Percentiles rank a stretch among this genome's conserved stretches.
Conservation (phyloP, 352 stramenopile species). For the Pythium chondricola region DNA sequence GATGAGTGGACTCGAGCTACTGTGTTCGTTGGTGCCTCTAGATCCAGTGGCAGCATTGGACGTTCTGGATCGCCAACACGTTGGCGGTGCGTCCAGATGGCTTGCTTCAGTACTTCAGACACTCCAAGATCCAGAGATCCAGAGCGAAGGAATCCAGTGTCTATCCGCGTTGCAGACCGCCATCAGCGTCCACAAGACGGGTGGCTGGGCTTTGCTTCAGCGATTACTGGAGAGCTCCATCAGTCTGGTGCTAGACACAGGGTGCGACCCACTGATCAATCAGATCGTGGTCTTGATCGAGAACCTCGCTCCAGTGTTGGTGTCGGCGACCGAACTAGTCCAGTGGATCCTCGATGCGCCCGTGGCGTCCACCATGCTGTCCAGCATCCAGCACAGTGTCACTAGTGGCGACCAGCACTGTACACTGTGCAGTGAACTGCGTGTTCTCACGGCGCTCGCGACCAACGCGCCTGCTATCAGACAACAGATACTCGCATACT, state of each 20-base stretch:
- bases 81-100: too few relatives aligned
- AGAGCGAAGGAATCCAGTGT: too few relatives aligned
- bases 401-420: not conserved
- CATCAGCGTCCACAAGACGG: too few relatives aligned
- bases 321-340: not conserved
- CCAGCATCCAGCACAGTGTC: not conserved
- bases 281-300: constrained; percentile 2
- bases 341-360: not conserved
- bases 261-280: not conserved
- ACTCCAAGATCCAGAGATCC: too few relatives aligned
- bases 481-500: not conserved
- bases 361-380: not conserved
- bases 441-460: not conserved
- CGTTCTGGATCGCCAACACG: too few relatives aligned
- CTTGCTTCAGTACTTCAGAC: too few relatives aligned
- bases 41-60: too few relatives aligned
- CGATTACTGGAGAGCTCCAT: too few relatives aligned
- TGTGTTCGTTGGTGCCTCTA: too few relatives aligned
- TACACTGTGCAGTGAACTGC: not conserved
- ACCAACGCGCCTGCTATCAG: not conserved
- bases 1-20: too few relatives aligned
- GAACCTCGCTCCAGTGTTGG: not conserved
- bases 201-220: too few relatives aligned
- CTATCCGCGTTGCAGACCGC: too few relatives aligned
- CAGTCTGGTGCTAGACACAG: not conserved